Conservation (phyloP, 2,329 filamentous ascomycete genomes). For the Xylariales sp. region DNA sequence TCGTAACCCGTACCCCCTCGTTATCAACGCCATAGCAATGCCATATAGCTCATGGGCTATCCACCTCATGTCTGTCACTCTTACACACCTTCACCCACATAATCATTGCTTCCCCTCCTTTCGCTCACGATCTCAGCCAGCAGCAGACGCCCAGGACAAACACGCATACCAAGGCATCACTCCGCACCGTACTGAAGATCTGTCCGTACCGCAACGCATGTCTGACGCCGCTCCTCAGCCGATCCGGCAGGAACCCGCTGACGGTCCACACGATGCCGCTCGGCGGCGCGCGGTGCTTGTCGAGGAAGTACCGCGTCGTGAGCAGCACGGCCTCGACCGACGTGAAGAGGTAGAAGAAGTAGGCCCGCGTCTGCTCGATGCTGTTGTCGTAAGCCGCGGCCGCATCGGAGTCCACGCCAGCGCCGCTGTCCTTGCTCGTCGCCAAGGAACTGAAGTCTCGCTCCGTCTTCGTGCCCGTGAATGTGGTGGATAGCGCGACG, state of each 20-base stretch:
- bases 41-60: too few relatives aligned
- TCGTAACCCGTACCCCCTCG: too few relatives aligned
- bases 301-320: conserved; percentile 65
- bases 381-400: conserved; percentile 13
- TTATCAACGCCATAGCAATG: neutral
- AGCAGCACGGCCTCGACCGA: conserved; percentile 71
- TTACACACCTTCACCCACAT: neutral
- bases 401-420: conserved; percentile 3
- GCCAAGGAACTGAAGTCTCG: conserved; percentile 36
- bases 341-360: conserved; percentile 77
- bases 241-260: conserved; percentile 61
- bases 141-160: conserved; percentile 64
- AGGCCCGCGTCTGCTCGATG: conserved; percentile 34
- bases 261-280: conserved; percentile 60
- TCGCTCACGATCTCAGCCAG: conserved; percentile 38
- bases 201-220: conserved; percentile 61
- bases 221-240: conserved; percentile 56
- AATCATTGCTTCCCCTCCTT: too few relatives aligned
- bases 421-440: conserved; percentile 12
- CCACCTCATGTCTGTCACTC: neutral
- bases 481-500: conserved; percentile 62
- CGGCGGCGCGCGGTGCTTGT: conserved; percentile 53
- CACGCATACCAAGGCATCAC: conserved; percentile 69
- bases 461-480: conserved; percentile 60
- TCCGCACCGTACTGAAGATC: conserved; percentile 67